Evolutionary conservation across 805 yeast species (phyloP).

Genomic region (Teunomyces aglyptinius): DNA sequence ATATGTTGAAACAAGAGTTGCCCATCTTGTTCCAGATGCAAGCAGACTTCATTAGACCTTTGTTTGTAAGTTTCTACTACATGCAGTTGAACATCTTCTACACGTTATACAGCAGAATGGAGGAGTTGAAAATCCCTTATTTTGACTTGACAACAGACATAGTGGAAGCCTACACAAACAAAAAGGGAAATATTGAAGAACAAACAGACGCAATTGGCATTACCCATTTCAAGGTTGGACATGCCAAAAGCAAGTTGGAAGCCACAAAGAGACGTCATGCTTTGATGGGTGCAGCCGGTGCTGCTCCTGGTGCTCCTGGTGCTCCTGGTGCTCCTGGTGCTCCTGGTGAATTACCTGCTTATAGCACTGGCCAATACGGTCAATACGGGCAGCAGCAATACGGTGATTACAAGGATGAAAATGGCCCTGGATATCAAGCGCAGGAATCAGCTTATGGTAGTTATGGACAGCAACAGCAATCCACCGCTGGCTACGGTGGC

Average conservation of each 20-base stretch:
- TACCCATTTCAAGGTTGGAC: slow-evolving; percentile 86
- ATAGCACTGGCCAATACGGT: slow-evolving; percentile 16
- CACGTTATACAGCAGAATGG: slow-evolving; percentile 86
- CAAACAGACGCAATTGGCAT: slow-evolving; percentile 85
- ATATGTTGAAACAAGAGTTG: slow-evolving; percentile 85
- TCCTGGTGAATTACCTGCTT: slow-evolving; percentile 19
- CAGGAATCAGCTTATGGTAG: slow-evolving; percentile 13
- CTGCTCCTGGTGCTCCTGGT: slow-evolving; percentile 14
- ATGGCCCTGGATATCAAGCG: slow-evolving; percentile 13
- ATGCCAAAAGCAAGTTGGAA: slow-evolving; percentile 81
- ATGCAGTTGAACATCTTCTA: slow-evolving; percentile 98
- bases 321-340: slow-evolving; percentile 16
- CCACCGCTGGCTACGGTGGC: slow-evolving; percentile 14
- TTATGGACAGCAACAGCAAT: slow-evolving; percentile 13
- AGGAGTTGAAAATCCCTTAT: slow-evolving; percentile 95
- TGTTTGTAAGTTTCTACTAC: slow-evolving; percentile 90
- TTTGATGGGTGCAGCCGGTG: slow-evolving; percentile 28
- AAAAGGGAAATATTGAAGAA: slow-evolving; percentile 91
- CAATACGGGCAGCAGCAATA: slow-evolving; percentile 18
- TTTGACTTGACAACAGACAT: slow-evolving; percentile 86
- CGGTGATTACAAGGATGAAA: slow-evolving; percentile 21
- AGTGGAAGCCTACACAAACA: slow-evolving; percentile 69
- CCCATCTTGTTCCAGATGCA: slow-evolving; percentile 87
- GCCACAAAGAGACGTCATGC: slow-evolving; percentile 76
- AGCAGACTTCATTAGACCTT: slow-evolving; percentile 87